Evolutionary conservation across 1,284 basidiomycete species (phyloP).

Genomic region (Cutaneotrichosporon dermatis): DNA sequence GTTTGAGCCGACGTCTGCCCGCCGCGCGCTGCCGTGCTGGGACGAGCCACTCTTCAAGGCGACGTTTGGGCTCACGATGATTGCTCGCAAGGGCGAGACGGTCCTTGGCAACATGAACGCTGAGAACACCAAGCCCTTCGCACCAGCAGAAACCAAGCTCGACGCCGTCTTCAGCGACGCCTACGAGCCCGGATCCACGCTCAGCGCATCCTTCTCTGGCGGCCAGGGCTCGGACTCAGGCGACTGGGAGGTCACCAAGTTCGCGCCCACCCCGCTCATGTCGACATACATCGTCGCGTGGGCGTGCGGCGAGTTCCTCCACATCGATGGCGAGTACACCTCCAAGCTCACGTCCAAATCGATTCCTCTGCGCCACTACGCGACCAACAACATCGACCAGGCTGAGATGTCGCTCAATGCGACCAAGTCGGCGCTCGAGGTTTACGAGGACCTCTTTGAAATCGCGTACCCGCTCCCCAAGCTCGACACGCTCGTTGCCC

Average conservation of each 20-base stretch:
- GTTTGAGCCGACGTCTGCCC: slow-evolving; percentile 76
- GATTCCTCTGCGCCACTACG: slow-evolving; percentile 81
- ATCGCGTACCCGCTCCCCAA: slow-evolving; percentile 90
- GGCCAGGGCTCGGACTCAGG: slow-evolving; percentile 15
- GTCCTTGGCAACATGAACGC: slow-evolving; percentile 78
- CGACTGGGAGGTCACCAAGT: slow-evolving; percentile 74
- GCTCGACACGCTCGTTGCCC: slow-evolving; percentile 75
- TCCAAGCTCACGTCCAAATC: slow-evolving; percentile 76
- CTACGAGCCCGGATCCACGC: slow-evolving; percentile 44
- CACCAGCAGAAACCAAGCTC: slow-evolving; percentile 28
- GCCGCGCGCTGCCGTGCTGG: slow-evolving; percentile 77
- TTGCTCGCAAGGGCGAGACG: slow-evolving; percentile 66
- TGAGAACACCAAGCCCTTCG: slow-evolving; percentile 54
- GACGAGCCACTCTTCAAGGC: slow-evolving; percentile 92
- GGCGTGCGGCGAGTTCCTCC: slow-evolving; percentile 77
- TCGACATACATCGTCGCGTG: slow-evolving; percentile 88
- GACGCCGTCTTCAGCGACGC: slow-evolving; percentile 32
- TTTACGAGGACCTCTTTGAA: slow-evolving; percentile 88
- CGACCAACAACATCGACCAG: slow-evolving; percentile 78
- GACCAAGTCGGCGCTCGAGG: slow-evolving; percentile 74
- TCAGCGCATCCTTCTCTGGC: slow-evolving; percentile 21
- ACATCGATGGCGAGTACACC: slow-evolving; percentile 69
- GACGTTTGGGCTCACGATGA: slow-evolving; percentile 73
- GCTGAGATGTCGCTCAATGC: slow-evolving; percentile 72
- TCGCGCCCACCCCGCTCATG: slow-evolving; percentile 74